Percentiles rank a stretch among this genome's conserved stretches.
Conservation (phyloP, 2,329 filamentous ascomycete species). For the Orbilia quercus region DNA sequence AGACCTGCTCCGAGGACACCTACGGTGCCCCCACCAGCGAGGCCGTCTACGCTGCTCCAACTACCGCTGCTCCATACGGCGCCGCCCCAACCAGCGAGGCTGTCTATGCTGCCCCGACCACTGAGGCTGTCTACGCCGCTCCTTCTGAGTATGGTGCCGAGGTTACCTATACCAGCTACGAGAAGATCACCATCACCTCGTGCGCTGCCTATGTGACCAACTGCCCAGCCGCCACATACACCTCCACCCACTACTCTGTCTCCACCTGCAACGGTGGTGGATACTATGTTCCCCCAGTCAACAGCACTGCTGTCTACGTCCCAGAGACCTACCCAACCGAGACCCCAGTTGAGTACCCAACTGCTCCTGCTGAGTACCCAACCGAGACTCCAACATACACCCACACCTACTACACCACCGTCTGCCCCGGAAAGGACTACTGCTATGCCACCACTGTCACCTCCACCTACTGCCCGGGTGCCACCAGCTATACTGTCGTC, state of each 20-base stretch:
- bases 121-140: conserved; percentile 26
- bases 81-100: conserved; percentile 23
- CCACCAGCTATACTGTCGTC: conserved; percentile 12
- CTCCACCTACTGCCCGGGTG: conserved; percentile 44
- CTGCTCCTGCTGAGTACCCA: conserved; percentile 16
- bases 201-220: conserved; percentile 43
- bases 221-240: conserved; percentile 49
- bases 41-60: conserved; percentile 21
- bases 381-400: conserved; percentile 39
- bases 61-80: conserved; percentile 6
- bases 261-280: conserved; percentile 33
- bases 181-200: conserved; percentile 39
- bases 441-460: conserved; percentile 54
- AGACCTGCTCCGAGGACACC: conserved; percentile 33
- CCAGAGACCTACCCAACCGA: conserved; percentile 10
- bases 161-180: conserved; percentile 55
- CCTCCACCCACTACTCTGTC: conserved; percentile 49
- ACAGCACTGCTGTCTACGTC: conserved; percentile 22
- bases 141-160: conserved; percentile 31
- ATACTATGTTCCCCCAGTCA: conserved; percentile 31
- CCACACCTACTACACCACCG: conserved; percentile 51
- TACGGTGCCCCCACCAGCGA: conserved; percentile 28
- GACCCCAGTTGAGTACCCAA: conserved; percentile 16
- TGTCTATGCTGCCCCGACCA: conserved; percentile 20
- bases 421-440: conserved; percentile 52